Base-by-base conservation (phyloP, 441 rosid species). In the Geranium incanum region DNA sequence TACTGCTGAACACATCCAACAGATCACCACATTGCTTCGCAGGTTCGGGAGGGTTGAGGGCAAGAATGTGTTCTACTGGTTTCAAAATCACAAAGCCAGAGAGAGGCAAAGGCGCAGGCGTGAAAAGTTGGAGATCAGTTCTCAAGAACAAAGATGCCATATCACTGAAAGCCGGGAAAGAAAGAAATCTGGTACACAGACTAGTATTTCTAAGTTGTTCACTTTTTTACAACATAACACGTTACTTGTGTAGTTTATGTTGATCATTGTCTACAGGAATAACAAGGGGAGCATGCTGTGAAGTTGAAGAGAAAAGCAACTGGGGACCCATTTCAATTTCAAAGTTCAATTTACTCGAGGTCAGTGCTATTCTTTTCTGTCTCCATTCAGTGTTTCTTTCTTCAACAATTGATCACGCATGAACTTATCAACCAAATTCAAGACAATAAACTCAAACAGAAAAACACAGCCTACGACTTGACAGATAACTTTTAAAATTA, bases 31-130 rank as follows among this genome's bases (percentile, higher is more conserved):
- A 0, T 74, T 78, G 79, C 87, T 86, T 39, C 80, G 86, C 38
- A 73, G 82, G 77, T 86, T 83, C 71, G 93, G 93, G 3, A 86
- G 75, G 78, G 81, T 89, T 38, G 93, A 89, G 78, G 92, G 89
- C 3, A 89, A 87, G 76, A 89, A 87, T 68, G 91, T 89, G 39
- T 89, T 87, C 79, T 89, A 88, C 81, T 89, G 93, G 95, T 88
- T 89, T 77, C 95, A 89, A 68, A 89, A 87, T 70, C 95, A 87
- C 28, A 89, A 89, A 69, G 88, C 95, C 13, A 85, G 89, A 78
- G 95, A 89, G 63, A 68, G 91, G 59, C 86, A 75, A 3, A 86
- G 82, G 78, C 85, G 87, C 23, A 86, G 88, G 18, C 88, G 87
- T 8, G 72, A 60, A 69, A 68, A 33, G 66, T 28, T 59, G 0